Percentiles rank a stretch among this genome's conserved stretches.
phyloP scores from a whole-genome alignment of 768 basidiomycete species.

The Thelephora ganbajun region DNA sequence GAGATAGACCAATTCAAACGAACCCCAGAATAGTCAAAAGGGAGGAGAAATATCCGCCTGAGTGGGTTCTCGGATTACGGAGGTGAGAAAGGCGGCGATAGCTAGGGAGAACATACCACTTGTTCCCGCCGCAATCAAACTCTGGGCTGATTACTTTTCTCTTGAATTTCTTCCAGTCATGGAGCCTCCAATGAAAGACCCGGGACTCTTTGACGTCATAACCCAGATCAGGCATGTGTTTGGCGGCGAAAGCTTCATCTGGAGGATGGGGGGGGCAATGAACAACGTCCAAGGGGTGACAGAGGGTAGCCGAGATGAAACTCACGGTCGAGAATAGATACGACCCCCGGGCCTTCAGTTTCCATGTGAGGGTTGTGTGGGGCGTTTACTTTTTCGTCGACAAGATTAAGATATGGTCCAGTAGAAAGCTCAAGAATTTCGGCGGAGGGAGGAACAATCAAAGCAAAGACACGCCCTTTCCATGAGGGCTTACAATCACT shows the following conservation, averaged over 20 bases:
- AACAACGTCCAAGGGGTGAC: constrained; percentile 8
- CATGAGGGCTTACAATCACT: too few species aligned
- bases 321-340: too few species aligned
- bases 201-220: too few species aligned
- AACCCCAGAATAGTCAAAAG: constrained; percentile 96
- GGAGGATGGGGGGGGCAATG: constrained; percentile 14
- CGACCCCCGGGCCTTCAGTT: constrained; percentile 73
- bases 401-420: too few species aligned
- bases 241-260: too few species aligned
- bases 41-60: constrained; percentile 96
- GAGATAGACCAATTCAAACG: constrained; percentile 99
- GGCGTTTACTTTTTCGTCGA: constrained; percentile 75
- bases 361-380: constrained; percentile 52
- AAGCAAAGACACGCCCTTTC: too few species aligned
- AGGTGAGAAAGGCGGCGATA: background rate
- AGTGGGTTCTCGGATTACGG: background rate
- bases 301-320: constrained; percentile 10
- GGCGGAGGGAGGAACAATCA: too few species aligned
- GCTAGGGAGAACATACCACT: too few species aligned
- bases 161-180: constrained; percentile 86
- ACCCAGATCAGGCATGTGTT: too few species aligned
- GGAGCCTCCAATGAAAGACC: too few species aligned
- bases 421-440: too few species aligned
- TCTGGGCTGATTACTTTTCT: constrained; percentile 92
- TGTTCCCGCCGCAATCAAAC: constrained; percentile 95